Percentiles rank a stretch among this genome's conserved stretches.
Evolutionary conservation across 2,329 filamentous ascomycete genomes (phyloP).

Genomic region (Didymellaceae sp.): DNA sequence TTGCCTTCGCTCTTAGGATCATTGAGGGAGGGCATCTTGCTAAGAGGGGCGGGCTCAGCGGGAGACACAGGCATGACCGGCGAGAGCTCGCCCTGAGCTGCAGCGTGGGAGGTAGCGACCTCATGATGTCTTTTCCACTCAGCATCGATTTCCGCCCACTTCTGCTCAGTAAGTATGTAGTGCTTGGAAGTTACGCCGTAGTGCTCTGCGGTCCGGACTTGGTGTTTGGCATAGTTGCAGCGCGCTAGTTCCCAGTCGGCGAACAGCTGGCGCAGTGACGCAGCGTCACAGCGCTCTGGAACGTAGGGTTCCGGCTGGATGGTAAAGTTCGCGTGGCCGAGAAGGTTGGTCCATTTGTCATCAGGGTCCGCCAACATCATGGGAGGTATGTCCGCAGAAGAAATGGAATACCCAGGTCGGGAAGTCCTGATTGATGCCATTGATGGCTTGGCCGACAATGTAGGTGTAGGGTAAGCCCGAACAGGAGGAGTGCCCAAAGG

Average conservation of each 20-base stretch:
- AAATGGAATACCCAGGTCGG: constrained; percentile 54
- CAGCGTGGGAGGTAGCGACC: constrained; percentile 59
- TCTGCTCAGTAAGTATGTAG: constrained; percentile 82
- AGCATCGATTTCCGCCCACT: constrained; percentile 82
- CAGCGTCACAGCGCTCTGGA: constrained; percentile 66
- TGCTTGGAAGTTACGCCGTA: constrained; percentile 90
- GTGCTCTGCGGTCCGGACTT: constrained; percentile 86
- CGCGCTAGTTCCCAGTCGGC: constrained; percentile 84
- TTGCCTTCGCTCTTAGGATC: constrained; percentile 75
- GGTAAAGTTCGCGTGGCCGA: constrained; percentile 93
- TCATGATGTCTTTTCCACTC: constrained; percentile 77
- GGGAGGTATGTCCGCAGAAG: constrained; percentile 64
- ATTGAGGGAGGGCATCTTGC: constrained; percentile 71
- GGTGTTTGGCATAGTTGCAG: constrained; percentile 86
- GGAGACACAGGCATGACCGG: constrained; percentile 44
- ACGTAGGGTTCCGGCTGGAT: constrained; percentile 83
- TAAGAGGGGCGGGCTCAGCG: constrained; percentile 61
- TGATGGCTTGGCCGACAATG: constrained; percentile 79
- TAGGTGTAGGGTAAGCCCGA: constrained; percentile 65
- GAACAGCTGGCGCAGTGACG: constrained; percentile 69
- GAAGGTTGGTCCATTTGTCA: constrained; percentile 82
- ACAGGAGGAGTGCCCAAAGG: constrained; percentile 59
- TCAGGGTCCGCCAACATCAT: constrained; percentile 72
- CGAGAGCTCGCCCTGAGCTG: constrained; percentile 42
- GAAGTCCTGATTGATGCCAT: constrained; percentile 70